phyloP scores from a whole-genome alignment of 495 filamentous ascomycete genomes.

The Penicillium roqueforti region DNA sequence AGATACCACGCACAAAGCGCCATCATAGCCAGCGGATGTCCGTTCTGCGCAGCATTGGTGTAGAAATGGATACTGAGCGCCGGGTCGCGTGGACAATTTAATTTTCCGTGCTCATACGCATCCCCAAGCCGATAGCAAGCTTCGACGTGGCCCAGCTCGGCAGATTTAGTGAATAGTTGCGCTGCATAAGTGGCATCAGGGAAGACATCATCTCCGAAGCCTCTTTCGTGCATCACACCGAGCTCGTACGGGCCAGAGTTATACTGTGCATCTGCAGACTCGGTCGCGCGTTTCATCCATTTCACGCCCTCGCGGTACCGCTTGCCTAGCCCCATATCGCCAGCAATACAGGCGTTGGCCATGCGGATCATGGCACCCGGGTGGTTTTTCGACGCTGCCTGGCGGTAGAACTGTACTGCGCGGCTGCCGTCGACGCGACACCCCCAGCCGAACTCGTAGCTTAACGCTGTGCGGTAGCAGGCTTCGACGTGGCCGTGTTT shows the following conservation, averaged over 20 bases:
- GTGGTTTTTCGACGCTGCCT: constrained; percentile 87
- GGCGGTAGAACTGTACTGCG: constrained; percentile 88
- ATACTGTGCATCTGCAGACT: constrained; percentile 85
- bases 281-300: constrained; percentile 91
- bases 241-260: constrained; percentile 91
- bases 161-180: constrained; percentile 90
- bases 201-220: constrained; percentile 91
- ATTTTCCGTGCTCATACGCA: constrained; percentile 88
- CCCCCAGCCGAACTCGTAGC: constrained; percentile 98
- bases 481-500: constrained; percentile 98
- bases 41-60: constrained; percentile 79
- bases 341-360: constrained; percentile 81
- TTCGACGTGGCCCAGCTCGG: constrained; percentile 83
- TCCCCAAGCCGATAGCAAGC: constrained; percentile 87
- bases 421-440: constrained; percentile 81
- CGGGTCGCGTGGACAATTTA: constrained; percentile 84
- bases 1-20: constrained; percentile 98
- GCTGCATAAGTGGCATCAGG: constrained; percentile 84
- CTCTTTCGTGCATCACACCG: constrained; percentile 78
- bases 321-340: constrained; percentile 78
- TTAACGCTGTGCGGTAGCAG: constrained; percentile 86
- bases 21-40: constrained; percentile 94
- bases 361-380: constrained; percentile 92
- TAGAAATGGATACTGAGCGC: constrained; percentile 97
- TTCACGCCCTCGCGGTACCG: constrained; percentile 91